Evolutionary conservation across 164 flowering plant species (phyloP), one percentile per base, ranked within the genome.

Genomic region (Malania oleifera): DNA sequence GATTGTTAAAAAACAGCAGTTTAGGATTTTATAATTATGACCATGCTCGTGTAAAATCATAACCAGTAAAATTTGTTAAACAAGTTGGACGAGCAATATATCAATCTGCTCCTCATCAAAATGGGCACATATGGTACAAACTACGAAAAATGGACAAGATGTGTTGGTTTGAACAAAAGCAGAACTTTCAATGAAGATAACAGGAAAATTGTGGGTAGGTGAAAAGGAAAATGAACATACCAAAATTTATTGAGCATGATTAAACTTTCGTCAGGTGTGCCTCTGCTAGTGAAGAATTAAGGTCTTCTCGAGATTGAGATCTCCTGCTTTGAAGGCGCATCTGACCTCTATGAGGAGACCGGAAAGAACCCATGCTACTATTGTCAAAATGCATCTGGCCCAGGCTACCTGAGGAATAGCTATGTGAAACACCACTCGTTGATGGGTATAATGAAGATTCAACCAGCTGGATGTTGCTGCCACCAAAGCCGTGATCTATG

Each of bases 261-360:
- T 82, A 85, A 48, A 79, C 77, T 69, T 85, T 85, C 59, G 65
- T 77, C 66, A 74, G 49, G 74, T 89, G 96, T 34, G 83, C 64
- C 59, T 90, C 98, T 37, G 89, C 77, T 22, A 86, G 19, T 6
- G 97, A 84, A 43, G 93, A 83, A 63, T 47, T 78, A 24, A 95
- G 96, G 69, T 95, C 99, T 74, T 95, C 99, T 58, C 97, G 80
- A 24, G 99, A 95, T 59, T 91, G 97, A 59, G 99, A 95, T 72
- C 99, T 78, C 72, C 99, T 68, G 74, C 99, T 95, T 63, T 91
- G 97, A 38, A 95, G 96, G 60, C 76, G 83, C 90, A 78, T 88
- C 75, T 90, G 91, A 70, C 95, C 47, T 73, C 97, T 76, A 69
- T 81, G 82, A 34, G 96, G 95, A 25, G 86, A 45, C 92, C 95